Conservation (phyloP, 805 yeast species). For the Saturnispora silvae region DNA sequence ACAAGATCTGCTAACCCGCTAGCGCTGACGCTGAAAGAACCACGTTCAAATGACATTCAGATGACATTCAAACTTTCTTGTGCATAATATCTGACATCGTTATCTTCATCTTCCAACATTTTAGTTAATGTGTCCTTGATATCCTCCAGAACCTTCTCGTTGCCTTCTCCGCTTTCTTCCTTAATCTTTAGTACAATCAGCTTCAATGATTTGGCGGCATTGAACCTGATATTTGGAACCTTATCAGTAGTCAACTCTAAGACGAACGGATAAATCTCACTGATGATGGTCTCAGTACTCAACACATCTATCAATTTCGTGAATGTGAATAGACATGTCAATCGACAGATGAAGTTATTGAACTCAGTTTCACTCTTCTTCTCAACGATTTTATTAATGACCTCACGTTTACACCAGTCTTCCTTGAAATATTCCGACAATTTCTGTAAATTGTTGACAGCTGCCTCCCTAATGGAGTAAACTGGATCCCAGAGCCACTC, state of each 20-base stretch:
- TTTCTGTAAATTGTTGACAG: constrained; percentile 71
- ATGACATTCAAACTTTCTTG: constrained; percentile 31
- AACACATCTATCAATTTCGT: constrained; percentile 75
- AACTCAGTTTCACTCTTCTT: constrained; percentile 28
- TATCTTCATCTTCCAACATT: constrained; percentile 63
- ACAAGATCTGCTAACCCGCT: too few species aligned
- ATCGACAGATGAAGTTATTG: constrained; percentile 76
- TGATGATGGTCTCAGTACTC: constrained; percentile 41
- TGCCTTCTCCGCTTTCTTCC: too few species aligned
- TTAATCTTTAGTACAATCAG: constrained; percentile 45
- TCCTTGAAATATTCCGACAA: constrained; percentile 84
- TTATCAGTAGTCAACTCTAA: constrained; percentile 61
- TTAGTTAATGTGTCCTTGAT: constrained; percentile 57
- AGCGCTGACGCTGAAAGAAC: too few species aligned
- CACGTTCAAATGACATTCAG: too few species aligned
- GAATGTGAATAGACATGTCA: constrained; percentile 82
- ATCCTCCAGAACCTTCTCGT: constrained; percentile 34
- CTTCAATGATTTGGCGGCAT: constrained; percentile 78
- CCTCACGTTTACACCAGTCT: constrained; percentile 82
- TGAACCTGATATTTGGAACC: constrained; percentile 93
- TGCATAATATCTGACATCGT: constrained; percentile 85
- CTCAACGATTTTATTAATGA: constrained; percentile 63
- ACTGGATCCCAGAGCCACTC: constrained; percentile 99
- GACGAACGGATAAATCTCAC: constrained; percentile 71
- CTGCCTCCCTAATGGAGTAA: constrained; percentile 93